phyloP scores from a whole-genome alignment of 495 filamentous ascomycete genomes.

The Aspergillus avenaceus region DNA sequence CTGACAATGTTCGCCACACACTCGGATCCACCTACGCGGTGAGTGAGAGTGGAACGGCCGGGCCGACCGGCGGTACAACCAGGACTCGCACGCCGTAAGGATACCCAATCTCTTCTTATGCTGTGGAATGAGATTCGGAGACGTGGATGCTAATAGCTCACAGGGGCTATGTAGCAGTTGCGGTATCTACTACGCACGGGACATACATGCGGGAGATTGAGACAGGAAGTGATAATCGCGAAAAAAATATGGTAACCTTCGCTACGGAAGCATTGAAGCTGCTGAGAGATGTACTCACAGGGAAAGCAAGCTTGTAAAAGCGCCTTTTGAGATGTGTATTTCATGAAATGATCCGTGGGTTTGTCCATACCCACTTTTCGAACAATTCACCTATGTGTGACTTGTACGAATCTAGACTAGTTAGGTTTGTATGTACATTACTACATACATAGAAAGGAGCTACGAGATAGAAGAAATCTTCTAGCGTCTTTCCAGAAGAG shows the following conservation, averaged over 20 bases:
- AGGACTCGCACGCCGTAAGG: slow-evolving; percentile 53
- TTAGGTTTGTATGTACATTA: no score
- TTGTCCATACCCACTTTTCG: neutral
- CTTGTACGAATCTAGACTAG: no score
- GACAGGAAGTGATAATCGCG: slow-evolving; percentile 49
- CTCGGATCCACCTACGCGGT: slow-evolving; percentile 53
- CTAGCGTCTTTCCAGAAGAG: no score
- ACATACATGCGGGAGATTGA: slow-evolving; percentile 48
- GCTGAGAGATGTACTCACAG: slow-evolving; percentile 52
- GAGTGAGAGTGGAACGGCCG: slow-evolving; percentile 58
- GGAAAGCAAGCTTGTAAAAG: slow-evolving; percentile 38
- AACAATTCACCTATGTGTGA: no score
- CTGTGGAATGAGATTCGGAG: neutral
- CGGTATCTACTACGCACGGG: slow-evolving; percentile 46
- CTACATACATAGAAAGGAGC: no score
- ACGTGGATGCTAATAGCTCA: slow-evolving; percentile 4
- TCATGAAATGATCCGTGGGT: neutral
- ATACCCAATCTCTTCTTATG: neutral
- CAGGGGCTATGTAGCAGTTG: slow-evolving; percentile 57
- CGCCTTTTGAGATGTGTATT: neutral
- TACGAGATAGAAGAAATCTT: no score
- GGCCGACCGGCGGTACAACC: slow-evolving; percentile 54
- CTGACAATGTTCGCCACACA: slow-evolving; percentile 48
- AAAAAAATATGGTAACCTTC: slow-evolving; percentile 60
- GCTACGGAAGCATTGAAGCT: slow-evolving; percentile 52